phyloP scores from a whole-genome alignment of 225 moss, liverwort and hornwort species.

The Lunularia cruciata region DNA sequence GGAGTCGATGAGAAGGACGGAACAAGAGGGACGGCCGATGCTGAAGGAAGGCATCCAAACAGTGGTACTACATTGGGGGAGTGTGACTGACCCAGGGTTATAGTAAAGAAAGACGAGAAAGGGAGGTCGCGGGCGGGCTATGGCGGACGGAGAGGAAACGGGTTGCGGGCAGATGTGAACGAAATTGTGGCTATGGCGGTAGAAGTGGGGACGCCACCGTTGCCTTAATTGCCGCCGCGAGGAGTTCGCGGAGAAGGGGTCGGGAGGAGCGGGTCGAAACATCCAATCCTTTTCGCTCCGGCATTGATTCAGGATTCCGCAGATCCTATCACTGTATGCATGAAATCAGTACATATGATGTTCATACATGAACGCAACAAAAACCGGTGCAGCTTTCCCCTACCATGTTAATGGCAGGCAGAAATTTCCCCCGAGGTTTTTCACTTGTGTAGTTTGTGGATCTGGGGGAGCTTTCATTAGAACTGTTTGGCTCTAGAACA shows the following conservation, averaged over 20 bases:
- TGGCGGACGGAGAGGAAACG: background rate
- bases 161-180: background rate
- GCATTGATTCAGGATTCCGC: slow-evolving; percentile 9
- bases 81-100: no score
- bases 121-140: background rate
- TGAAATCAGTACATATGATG: background rate
- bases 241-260: background rate
- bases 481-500: background rate
- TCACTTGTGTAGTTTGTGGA: background rate
- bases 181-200: slow-evolving; percentile 17
- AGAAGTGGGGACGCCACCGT: background rate
- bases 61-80: no score
- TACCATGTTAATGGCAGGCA: background rate
- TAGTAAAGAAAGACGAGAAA: no score
- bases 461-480: background rate
- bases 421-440: background rate
- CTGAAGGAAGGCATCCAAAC: no score
- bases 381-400: slow-evolving; percentile 6
- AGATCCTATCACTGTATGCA: background rate
- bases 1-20: no score
- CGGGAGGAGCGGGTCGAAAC: background rate
- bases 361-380: background rate
- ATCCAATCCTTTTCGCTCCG: background rate
- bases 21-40: no score
- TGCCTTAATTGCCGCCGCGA: slow-evolving; percentile 12